A percentile compares a stretch with the other conserved stretches of the same genome.
phyloP scores from a whole-genome alignment of 2,329 filamentous ascomycete genomes.

The Lomentospora prolificans region DNA sequence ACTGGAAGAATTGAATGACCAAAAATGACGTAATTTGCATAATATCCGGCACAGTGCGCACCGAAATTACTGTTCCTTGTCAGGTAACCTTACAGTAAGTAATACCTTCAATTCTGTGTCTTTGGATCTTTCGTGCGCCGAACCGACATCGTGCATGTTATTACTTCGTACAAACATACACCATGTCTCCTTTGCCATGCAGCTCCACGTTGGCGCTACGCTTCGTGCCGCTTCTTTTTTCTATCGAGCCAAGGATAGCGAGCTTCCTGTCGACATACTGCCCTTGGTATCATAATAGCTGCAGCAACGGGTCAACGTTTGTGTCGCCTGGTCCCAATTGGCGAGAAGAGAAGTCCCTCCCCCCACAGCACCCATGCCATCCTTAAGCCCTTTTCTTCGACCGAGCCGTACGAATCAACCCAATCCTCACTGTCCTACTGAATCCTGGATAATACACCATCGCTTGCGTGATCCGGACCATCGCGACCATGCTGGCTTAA shows the following conservation, averaged over 20 bases:
- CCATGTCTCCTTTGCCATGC: background rate
- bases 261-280: background rate
- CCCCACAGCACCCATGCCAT: background rate
- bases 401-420: background rate
- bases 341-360: background rate
- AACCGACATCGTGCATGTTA: background rate
- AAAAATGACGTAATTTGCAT: conserved; percentile 7
- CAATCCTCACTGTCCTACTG: background rate
- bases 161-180: background rate
- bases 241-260: background rate
- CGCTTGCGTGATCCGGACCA: background rate
- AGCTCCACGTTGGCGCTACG: background rate
- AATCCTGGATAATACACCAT: background rate
- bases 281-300: background rate
- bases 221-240: background rate
- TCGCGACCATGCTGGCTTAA: background rate
- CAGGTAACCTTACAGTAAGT: background rate
- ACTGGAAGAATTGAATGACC: conserved; percentile 1
- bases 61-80: background rate
- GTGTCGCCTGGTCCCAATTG: background rate
- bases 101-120: background rate
- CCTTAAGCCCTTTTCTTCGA: too few relatives aligned
- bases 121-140: background rate
- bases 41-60: conserved; percentile 7
- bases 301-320: background rate